phyloP scores from a whole-genome alignment of 768 basidiomycete genomes.

The Rhodotorula diobovata region DNA sequence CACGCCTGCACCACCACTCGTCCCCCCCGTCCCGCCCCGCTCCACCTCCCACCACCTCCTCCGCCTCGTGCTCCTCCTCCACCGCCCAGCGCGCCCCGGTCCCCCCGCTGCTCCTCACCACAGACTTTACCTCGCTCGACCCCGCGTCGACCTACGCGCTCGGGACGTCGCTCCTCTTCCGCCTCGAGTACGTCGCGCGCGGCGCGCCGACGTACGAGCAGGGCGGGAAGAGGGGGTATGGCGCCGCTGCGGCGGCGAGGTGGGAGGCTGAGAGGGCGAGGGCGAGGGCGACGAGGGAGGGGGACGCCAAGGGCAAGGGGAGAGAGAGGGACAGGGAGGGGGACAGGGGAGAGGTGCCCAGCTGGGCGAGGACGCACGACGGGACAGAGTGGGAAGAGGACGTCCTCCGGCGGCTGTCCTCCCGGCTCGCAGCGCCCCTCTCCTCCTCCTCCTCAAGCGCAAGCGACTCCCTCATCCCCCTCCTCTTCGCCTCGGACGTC shows the following conservation, averaged over 20 bases:
- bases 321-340: not conserved
- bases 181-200: not conserved
- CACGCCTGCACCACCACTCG: not conserved
- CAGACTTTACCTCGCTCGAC: not conserved
- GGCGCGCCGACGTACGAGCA: constrained; percentile 4
- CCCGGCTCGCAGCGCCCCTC: not conserved
- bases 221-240: not conserved
- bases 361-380: constrained; percentile 6
- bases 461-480: constrained; percentile 4
- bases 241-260: not conserved
- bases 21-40: no score
- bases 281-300: not conserved
- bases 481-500: constrained; percentile 14
- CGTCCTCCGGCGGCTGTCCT: not conserved
- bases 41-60: no score
- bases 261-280: not conserved
- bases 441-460: not conserved
- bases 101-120: not conserved
- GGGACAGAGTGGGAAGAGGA: not conserved
- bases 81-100: no score
- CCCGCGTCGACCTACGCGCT: not conserved
- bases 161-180: not conserved
- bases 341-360: not conserved
- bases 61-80: not conserved
- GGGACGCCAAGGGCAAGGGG: no score